Evolutionary conservation across 2,329 filamentous ascomycete genomes (phyloP).

Genomic region (Xylariomycetidae sp.): DNA sequence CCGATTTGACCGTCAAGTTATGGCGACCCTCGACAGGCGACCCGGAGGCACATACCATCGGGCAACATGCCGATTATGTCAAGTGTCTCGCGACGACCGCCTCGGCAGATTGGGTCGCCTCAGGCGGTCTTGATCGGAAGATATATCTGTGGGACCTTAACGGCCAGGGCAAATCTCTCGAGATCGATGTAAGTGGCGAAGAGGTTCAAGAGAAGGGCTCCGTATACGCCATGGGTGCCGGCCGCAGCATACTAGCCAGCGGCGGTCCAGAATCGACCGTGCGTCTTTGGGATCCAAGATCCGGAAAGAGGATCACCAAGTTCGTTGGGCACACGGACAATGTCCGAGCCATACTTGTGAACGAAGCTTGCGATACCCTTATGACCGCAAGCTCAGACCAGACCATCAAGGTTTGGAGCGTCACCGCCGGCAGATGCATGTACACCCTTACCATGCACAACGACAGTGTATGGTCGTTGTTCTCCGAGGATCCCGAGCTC

Average conservation of each 20-base stretch:
- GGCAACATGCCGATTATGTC: conserved; percentile 92
- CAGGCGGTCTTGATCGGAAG: conserved; percentile 86
- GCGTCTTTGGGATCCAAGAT: conserved; percentile 83
- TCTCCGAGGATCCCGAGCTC: conserved; percentile 79
- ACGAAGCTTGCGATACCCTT: conserved; percentile 82
- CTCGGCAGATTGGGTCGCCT: conserved; percentile 79
- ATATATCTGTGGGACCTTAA: conserved; percentile 92
- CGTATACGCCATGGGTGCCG: conserved; percentile 83
- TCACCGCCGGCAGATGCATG: conserved; percentile 92
- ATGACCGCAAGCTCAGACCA: conserved; percentile 94
- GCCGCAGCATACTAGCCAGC: conserved; percentile 77
- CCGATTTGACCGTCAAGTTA: conserved; percentile 88
- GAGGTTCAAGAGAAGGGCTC: conserved; percentile 88
- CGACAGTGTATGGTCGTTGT: conserved; percentile 94
- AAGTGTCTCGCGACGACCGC: conserved; percentile 82
- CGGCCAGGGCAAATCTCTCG: conserved; percentile 77
- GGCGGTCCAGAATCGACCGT: conserved; percentile 93
- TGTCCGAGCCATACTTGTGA: conserved; percentile 85
- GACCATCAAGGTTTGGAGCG: conserved; percentile 97
- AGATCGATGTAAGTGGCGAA: conserved; percentile 80
- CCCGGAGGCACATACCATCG: conserved; percentile 73
- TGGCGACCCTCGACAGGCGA: conserved; percentile 74
- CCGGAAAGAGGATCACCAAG: conserved; percentile 88
- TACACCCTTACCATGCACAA: conserved; percentile 99
- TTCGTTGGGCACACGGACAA: conserved; percentile 97